Evolutionary conservation across 208 protist genomes (phyloP).

Genomic region (Leishmania lainsoni): DNA sequence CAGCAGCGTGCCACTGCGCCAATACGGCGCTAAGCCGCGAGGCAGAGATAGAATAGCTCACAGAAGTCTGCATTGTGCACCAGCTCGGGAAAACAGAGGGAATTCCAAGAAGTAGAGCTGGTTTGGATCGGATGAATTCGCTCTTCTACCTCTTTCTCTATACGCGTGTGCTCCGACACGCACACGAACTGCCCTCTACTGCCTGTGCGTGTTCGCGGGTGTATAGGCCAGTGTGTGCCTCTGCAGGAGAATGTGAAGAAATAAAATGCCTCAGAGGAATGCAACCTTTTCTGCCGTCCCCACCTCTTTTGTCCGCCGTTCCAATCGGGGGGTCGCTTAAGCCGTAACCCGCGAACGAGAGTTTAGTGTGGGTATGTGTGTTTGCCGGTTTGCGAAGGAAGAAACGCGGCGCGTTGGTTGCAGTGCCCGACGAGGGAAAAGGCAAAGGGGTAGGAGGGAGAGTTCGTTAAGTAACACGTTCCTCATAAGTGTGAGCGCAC

Average conservation of each 20-base stretch:
- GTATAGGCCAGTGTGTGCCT: neutral
- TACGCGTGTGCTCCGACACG: neutral
- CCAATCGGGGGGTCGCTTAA: neutral
- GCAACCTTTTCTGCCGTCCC: neutral
- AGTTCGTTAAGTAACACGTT: neutral
- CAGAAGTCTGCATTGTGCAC: constrained; percentile 10
- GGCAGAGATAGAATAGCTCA: constrained; percentile 43
- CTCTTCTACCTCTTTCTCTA: neutral
- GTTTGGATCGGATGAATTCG: neutral
- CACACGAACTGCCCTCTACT: neutral
- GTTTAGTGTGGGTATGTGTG: neutral
- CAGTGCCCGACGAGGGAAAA: neutral
- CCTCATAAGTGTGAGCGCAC: neutral
- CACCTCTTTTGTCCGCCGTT: neutral
- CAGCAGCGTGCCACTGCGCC: constrained; percentile 40
- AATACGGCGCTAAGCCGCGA: constrained; percentile 44
- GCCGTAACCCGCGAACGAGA: neutral
- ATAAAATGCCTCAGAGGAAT: neutral
- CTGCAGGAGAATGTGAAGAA: neutral
- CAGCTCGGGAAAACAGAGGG: neutral
- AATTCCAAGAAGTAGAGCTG: neutral
- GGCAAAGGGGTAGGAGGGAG: neutral
- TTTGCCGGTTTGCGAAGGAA: neutral
- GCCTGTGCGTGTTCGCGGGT: neutral
- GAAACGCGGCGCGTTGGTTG: neutral